Evolutionary conservation across 1,284 basidiomycete genomes (phyloP), one percentile per base, ranked within the genome.

Genomic region (Tetrapyrgos nigripes): DNA sequence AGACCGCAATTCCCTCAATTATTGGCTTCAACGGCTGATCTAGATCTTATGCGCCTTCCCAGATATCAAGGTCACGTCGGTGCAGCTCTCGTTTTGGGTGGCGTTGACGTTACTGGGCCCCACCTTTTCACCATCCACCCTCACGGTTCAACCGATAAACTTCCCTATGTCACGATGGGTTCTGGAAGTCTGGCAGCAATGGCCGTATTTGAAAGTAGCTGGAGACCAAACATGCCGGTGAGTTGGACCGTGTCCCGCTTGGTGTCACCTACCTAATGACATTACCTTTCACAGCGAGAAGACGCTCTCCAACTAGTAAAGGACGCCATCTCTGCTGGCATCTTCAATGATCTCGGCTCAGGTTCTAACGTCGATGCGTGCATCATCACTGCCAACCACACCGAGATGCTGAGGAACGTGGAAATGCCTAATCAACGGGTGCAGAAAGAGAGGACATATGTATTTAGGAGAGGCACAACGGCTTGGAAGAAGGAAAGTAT

Each of bases 81-180:
- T 47, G 97, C 97, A 0, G 95, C 97, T 14, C 88, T 99, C 44
- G 97, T 99, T 10, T 85, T 99, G n/a, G 97, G 96, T 1, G 97
- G 97, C 35, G 94, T 97, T 28, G 97, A 99, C 75, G 73, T 86
- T 3, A 95, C 94, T 1, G 97, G 97, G 6, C 86, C 96, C 3
- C 94, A 99, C 63, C 88, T 99, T 8, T 99, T 98, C 80, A 98
- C 97, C 11, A 91, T 99, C 63, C 89, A 92, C 62, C 96, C 97
- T 1, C 97, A 99, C 76, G 97, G 97, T 8, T 97, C 94, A 17
- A 98, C 97, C 0, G 97, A 99, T 79, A 99, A 99, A 77, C 83
- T 99, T 31, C 97, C 97, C 0, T 99, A 98, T 69, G 97, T 99
- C 29, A 98, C 97, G 0, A 99, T 99, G 97, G 97, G 97, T 31